Conservation (phyloP, 1,284 basidiomycete genomes). For the Xerocomus amazonicus region DNA sequence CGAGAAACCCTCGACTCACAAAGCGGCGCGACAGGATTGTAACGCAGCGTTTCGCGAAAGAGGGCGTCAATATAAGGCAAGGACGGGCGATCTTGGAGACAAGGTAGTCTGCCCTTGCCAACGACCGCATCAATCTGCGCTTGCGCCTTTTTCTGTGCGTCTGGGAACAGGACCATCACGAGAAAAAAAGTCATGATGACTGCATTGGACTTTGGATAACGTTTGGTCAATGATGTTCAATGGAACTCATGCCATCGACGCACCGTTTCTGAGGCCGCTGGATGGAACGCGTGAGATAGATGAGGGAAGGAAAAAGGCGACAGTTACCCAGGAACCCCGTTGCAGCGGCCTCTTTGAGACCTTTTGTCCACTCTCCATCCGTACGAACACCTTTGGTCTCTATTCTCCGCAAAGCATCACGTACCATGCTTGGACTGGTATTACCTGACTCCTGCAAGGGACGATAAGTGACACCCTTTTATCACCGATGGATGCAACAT, state of each 20-base stretch:
- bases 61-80: constrained; percentile 12
- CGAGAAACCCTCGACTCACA: constrained; percentile 4
- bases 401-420: constrained; percentile 11
- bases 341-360: constrained; percentile 14
- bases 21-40: constrained; percentile 10
- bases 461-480: not conserved
- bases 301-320: not conserved
- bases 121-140: constrained; percentile 15
- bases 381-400: constrained; percentile 3
- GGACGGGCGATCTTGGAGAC: constrained; percentile 9
- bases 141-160: constrained; percentile 16
- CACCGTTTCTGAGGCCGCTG: constrained; percentile 21
- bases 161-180: constrained; percentile 13
- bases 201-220: constrained; percentile 10
- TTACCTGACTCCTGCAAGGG: constrained; percentile 8
- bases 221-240: too few species aligned
- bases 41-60: constrained; percentile 13
- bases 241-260: not conserved
- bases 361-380: constrained; percentile 5
- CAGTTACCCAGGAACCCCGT: constrained; percentile 17
- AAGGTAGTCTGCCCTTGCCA: constrained; percentile 11
- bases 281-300: not conserved
- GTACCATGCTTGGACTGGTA: constrained; percentile 7
- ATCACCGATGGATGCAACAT: not conserved
- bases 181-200: constrained; percentile 15